Conservation (phyloP, 441 rosid species). For the Croton laevigatus region DNA sequence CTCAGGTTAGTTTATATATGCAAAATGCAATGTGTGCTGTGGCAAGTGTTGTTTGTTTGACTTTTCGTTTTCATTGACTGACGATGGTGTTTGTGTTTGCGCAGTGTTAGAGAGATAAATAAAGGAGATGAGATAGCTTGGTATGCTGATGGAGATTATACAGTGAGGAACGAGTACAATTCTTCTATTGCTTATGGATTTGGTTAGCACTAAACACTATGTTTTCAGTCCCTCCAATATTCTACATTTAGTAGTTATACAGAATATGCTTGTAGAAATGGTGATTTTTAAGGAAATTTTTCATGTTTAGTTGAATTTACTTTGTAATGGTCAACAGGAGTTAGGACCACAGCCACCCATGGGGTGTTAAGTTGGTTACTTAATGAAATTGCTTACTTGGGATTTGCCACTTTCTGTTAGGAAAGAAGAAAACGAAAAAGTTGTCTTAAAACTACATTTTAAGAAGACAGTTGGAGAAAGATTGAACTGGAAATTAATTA, state of each 20-base stretch:
- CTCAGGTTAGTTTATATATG: slow-evolving; percentile 49
- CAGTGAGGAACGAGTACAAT: slow-evolving; percentile 77
- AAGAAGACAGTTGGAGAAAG: neutral
- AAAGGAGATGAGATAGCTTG: slow-evolving; percentile 92
- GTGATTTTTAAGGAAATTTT: too few species aligned
- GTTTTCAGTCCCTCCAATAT: neutral
- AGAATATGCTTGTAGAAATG: neutral
- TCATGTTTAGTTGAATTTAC: neutral
- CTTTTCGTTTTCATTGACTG: slow-evolving; percentile 3
- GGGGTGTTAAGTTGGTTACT: neutral
- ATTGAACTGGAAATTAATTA: neutral
- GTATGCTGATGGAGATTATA: slow-evolving; percentile 84
- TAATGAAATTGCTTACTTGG: neutral
- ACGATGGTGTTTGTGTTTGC: slow-evolving; percentile 1
- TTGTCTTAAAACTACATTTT: neutral
- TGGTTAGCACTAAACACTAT: slow-evolving; percentile 62
- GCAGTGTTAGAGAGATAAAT: slow-evolving; percentile 72
- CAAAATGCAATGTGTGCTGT: neutral
- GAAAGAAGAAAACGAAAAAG: too few species aligned
- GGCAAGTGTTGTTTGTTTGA: neutral
- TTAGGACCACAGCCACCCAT: neutral
- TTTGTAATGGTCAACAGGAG: neutral
- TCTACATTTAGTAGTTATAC: neutral
- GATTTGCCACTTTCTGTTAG: neutral
- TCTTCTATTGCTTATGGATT: slow-evolving; percentile 69